Conservation (phyloP, 2,329 filamentous ascomycete species). For the Aspergillus japonicus region DNA sequence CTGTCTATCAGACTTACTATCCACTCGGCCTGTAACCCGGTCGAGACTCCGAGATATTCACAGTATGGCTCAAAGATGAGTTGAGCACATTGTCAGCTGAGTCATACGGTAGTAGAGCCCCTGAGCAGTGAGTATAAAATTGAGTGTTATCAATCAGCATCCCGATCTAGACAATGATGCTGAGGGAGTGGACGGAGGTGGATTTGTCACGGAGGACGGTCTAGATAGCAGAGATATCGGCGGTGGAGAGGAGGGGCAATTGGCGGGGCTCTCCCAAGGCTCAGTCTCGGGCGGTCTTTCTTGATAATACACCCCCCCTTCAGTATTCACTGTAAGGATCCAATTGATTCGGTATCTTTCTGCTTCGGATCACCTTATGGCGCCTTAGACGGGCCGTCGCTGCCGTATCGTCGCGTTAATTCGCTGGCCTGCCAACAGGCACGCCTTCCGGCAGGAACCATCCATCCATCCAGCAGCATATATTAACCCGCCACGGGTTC, state of each 20-base stretch:
- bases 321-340: slow-evolving; percentile 25
- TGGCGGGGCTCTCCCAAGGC: slow-evolving; percentile 18
- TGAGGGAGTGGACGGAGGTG: slow-evolving; percentile 2
- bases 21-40: background rate
- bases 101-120: background rate
- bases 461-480: slow-evolving; percentile 8
- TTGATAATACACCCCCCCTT: slow-evolving; percentile 26
- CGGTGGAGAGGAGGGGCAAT: slow-evolving; percentile 7
- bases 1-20: background rate
- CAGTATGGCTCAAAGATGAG: background rate
- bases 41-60: background rate
- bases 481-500: slow-evolving; percentile 23
- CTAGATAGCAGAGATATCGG: slow-evolving; percentile 17
- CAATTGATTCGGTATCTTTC: slow-evolving; percentile 39
- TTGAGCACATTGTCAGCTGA: background rate
- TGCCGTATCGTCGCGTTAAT: slow-evolving; percentile 3
- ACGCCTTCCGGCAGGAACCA: slow-evolving; percentile 17
- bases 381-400: slow-evolving; percentile 16
- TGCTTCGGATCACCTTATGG: slow-evolving; percentile 35
- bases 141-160: background rate
- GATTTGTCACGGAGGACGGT: slow-evolving; percentile 24
- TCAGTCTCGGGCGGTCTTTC: slow-evolving; percentile 38
- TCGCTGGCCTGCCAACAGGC: slow-evolving; percentile 11
- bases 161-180: slow-evolving; percentile 3
- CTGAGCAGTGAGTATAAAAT: background rate